These are phyloP conservation scores for Sugiyamaella neomexicana DNA, from an alignment of 1,139 yeast genomes.

Conservation along the genomic window DNA sequence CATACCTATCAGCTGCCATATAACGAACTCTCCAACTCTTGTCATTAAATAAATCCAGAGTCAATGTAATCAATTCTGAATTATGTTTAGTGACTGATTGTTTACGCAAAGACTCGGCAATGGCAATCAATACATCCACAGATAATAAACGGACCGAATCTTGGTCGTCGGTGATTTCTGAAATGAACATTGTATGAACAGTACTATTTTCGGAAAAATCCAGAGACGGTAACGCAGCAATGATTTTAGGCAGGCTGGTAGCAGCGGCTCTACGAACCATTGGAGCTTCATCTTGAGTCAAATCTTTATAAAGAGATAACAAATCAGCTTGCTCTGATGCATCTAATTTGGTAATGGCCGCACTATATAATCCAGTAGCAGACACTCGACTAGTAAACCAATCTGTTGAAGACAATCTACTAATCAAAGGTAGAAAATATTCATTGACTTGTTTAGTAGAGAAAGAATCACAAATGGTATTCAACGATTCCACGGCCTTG, in stretches of 20 bases:
- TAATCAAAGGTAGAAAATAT: conserved; percentile 72
- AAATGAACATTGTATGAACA: conserved; percentile 76
- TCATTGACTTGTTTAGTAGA: conserved; percentile 65
- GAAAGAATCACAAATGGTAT: conserved; percentile 65
- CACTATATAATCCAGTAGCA: conserved; percentile 82
- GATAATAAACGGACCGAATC: conserved; percentile 92
- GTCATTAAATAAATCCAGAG: conserved; percentile 74
- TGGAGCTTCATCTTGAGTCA: conserved; percentile 90
- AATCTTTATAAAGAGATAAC: conserved; percentile 63
- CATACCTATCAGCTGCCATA: conserved; percentile 93
- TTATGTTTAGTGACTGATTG: conserved; percentile 35
- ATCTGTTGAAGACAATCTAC: conserved; percentile 77
- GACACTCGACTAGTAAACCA: conserved; percentile 97
- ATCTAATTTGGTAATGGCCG: conserved; percentile 61
- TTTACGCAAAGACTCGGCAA: conserved; percentile 40
- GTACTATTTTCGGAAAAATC: conserved; percentile 40
- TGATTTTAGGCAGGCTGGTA: conserved; percentile 69
- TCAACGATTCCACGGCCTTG: conserved; percentile 85
- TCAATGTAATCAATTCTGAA: conserved; percentile 38
- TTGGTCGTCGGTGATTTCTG: conserved; percentile 80
- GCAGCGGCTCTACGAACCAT: conserved; percentile 98
- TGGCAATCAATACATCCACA: conserved; percentile 75
- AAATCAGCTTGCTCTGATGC: conserved; percentile 50
- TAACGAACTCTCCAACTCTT: conserved; percentile 98
- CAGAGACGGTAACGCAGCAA: conserved; percentile 53